Evolutionary conservation across 2,329 filamentous ascomycete species (phyloP).

Genomic region (Ophiognomonia clavigignenti-juglandacearum): DNA sequence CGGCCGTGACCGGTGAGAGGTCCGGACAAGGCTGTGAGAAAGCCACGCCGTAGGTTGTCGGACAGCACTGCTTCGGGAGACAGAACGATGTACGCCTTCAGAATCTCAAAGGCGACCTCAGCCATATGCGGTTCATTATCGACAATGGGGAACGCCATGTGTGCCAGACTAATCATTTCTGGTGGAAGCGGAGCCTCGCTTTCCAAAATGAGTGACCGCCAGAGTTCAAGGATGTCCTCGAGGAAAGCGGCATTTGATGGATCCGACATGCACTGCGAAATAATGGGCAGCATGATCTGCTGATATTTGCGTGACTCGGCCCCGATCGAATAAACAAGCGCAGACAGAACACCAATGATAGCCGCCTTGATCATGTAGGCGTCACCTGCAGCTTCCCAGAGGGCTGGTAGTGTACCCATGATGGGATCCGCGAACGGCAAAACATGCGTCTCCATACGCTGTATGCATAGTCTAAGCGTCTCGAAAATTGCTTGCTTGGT

Average conservation of each 20-base stretch:
- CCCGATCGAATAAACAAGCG: slow-evolving; percentile 82
- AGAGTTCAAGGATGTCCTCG: slow-evolving; percentile 88
- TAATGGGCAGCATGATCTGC: slow-evolving; percentile 72
- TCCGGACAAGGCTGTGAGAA: slow-evolving; percentile 40
- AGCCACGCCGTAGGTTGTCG: slow-evolving; percentile 48
- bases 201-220: slow-evolving; percentile 69
- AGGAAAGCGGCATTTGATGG: slow-evolving; percentile 67
- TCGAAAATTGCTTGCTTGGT: slow-evolving; percentile 88
- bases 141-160: slow-evolving; percentile 60
- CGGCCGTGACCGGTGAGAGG: slow-evolving; percentile 9
- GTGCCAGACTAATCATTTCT: slow-evolving; percentile 58
- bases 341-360: slow-evolving; percentile 78
- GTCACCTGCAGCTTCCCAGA: slow-evolving; percentile 77
- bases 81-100: slow-evolving; percentile 67
- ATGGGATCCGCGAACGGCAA: slow-evolving; percentile 71
- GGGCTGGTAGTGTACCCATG: slow-evolving; percentile 69
- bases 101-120: slow-evolving; percentile 55
- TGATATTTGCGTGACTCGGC: slow-evolving; percentile 75
- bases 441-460: slow-evolving; percentile 72
- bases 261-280: slow-evolving; percentile 32
- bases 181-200: slow-evolving; percentile 56
- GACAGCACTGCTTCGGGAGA: slow-evolving; percentile 63
- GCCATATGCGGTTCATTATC: slow-evolving; percentile 62
- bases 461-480: slow-evolving; percentile 76
- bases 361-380: slow-evolving; percentile 93